Percentiles rank a stretch among this genome's conserved stretches.
phyloP scores from a whole-genome alignment of 2,329 filamentous ascomycete species.

The Exserohilum turcica region DNA sequence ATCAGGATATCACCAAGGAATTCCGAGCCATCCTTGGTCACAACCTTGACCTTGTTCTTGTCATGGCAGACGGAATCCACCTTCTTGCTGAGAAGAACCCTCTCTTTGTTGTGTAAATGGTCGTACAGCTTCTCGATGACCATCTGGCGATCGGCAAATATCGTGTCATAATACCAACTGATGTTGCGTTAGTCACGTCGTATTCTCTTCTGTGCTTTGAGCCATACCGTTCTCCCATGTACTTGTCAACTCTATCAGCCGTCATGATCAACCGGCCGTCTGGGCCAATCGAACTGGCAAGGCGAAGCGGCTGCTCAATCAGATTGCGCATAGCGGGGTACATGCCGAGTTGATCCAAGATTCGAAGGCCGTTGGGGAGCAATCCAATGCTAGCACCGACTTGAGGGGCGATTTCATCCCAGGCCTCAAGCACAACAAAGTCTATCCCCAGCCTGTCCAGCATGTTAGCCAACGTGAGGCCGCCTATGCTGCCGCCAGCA shows the following conservation, averaged over 20 bases:
- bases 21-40: constrained; percentile 10
- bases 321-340: constrained; percentile 1
- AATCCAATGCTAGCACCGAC: constrained; percentile 28
- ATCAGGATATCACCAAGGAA: constrained; percentile 19
- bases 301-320: neutral
- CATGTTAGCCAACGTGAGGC: constrained; percentile 18
- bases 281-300: too few relatives aligned
- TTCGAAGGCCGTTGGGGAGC: constrained; percentile 20
- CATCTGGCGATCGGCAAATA: constrained; percentile 23
- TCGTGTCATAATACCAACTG: neutral
- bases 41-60: constrained; percentile 2
- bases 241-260: too few relatives aligned
- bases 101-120: constrained; percentile 18
- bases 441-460: constrained; percentile 21
- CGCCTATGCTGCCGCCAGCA: constrained; percentile 21
- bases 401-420: constrained; percentile 15
- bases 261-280: too few relatives aligned
- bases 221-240: neutral
- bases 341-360: constrained; percentile 29
- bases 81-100: constrained; percentile 7
- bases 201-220: neutral
- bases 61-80: neutral
- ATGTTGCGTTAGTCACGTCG: neutral
- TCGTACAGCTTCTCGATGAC: constrained; percentile 20
- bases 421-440: constrained; percentile 22